Evolutionary conservation across 2,329 filamentous ascomycete species (phyloP), one percentile per base, ranked within the genome.

Genomic region (Alternaria alternata): DNA sequence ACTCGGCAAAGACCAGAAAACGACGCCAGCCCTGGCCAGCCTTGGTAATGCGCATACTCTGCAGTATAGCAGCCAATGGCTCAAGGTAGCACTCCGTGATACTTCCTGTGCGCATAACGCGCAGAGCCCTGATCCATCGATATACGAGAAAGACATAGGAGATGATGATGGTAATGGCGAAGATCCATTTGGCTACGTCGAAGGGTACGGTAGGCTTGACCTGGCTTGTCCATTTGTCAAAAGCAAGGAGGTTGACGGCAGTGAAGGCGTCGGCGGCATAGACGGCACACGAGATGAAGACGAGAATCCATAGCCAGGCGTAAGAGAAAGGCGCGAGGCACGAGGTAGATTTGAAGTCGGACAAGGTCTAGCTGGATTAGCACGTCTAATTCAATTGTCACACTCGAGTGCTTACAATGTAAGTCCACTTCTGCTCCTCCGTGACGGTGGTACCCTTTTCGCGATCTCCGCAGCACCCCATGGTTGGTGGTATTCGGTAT

Each of bases 201-300:
- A 96, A 88, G 4, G 89, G 86, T 66, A 98, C 90, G 41, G 87
- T 86, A 1, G 93, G 93, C 69, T 92, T 81, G 69, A 98, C 91
- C 67, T 92, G 86, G 54, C 91, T 92, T 1, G 92, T 92, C 94
- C 94, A 98, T 61, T 88, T 88, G 81, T 96, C 88, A 81, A 97
- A 97, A 57, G 87, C 91, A 51, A 99, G 86, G 41, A 99, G 84
- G 65, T 97, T 96, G 80, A 97, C 87, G 63, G 94, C 94, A 5
- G 94, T 97, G 76, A 97, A 98, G 62, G 89, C 93, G 80, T 98
- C 94, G 75, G 96, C 91, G 28, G 85, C 89, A 78, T 97, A 97
- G 67, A 97, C 93, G 44, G 92, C 90, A 51, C 94, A 77, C 3
- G 93, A 95, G 59, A 96, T 83, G 53, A 93, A 57, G 44, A 94